Percentiles rank a stretch among this genome's conserved stretches.
phyloP scores from a whole-genome alignment of 768 basidiomycete genomes.

The Boletus insuetus region DNA sequence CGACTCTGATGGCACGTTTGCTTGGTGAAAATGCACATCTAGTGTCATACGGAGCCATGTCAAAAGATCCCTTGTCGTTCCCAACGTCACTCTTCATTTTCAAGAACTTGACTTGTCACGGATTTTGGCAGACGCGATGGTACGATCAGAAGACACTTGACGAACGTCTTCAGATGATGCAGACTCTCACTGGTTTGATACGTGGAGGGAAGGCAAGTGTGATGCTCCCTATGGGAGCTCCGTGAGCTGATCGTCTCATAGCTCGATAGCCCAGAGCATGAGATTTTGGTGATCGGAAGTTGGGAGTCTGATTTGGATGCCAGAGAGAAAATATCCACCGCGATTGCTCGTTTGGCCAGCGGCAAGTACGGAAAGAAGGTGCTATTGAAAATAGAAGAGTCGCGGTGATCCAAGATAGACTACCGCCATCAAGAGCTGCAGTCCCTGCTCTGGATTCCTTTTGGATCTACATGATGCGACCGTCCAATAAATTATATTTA shows the following conservation, averaged over 20 bases:
- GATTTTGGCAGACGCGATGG: constrained; percentile 81
- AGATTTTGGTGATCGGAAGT: constrained; percentile 55
- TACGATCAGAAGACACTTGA: constrained; percentile 46
- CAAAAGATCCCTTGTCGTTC: constrained; percentile 72
- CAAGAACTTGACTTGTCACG: constrained; percentile 72
- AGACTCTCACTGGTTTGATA: constrained; percentile 51
- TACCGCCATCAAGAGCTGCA: too few relatives aligned
- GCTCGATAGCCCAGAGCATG: constrained; percentile 68
- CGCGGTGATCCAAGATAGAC: not conserved
- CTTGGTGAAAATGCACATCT: constrained; percentile 68
- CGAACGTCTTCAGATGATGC: constrained; percentile 52
- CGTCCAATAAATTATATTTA: not conserved
- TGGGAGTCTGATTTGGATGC: constrained; percentile 39
- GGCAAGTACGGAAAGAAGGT: constrained; percentile 52
- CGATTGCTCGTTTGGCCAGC: constrained; percentile 31
- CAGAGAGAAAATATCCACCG: constrained; percentile 30
- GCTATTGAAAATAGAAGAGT: constrained; percentile 39
- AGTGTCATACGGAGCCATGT: constrained; percentile 90
- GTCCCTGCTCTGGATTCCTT: not conserved
- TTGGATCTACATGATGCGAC: too few relatives aligned
- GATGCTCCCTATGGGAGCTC: not conserved
- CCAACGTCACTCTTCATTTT: constrained; percentile 84
- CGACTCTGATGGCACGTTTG: constrained; percentile 64
- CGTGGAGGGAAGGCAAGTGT: constrained; percentile 47
- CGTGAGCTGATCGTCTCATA: constrained; percentile 27